Conservation (phyloP, 2,329 filamentous ascomycete genomes). For the Penicillium sp. region DNA sequence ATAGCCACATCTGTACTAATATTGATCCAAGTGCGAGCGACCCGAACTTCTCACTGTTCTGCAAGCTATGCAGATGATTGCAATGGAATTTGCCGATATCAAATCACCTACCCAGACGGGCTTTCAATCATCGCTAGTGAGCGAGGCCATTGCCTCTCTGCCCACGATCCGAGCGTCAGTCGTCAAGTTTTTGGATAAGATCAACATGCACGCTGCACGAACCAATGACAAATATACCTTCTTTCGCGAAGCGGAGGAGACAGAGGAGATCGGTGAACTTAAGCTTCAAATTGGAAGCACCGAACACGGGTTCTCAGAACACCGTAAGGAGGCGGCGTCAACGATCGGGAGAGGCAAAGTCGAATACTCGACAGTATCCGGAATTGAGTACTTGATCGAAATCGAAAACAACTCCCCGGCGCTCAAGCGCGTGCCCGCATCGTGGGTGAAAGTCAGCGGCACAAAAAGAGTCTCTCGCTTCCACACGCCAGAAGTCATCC, state of each 20-base stretch:
- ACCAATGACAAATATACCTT: slow-evolving; percentile 89
- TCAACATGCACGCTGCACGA: slow-evolving; percentile 74
- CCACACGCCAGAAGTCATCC: slow-evolving; percentile 82
- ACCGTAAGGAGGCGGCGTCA: slow-evolving; percentile 61
- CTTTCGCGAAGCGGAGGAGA: slow-evolving; percentile 79
- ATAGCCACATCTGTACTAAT: slow-evolving; percentile 12
- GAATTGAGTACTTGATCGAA: slow-evolving; percentile 91
- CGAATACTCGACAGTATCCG: slow-evolving; percentile 72
- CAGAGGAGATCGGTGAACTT: slow-evolving; percentile 76
- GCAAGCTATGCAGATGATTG: slow-evolving; percentile 74
- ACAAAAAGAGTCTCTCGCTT: slow-evolving; percentile 89
- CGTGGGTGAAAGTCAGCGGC: slow-evolving; percentile 88
- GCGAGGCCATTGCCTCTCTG: slow-evolving; percentile 62
- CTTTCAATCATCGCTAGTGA: slow-evolving; percentile 63
- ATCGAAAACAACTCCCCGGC: slow-evolving; percentile 63
- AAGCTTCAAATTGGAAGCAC: slow-evolving; percentile 87
- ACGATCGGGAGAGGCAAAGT: slow-evolving; percentile 65
- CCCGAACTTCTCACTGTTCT: slow-evolving; percentile 78
- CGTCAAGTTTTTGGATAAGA: slow-evolving; percentile 66
- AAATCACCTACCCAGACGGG: slow-evolving; percentile 58
- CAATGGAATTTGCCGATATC: slow-evolving; percentile 63
- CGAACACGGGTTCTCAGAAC: slow-evolving; percentile 75
- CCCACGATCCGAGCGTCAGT: slow-evolving; percentile 68
- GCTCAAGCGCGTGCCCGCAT: slow-evolving; percentile 80
- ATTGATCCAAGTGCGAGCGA: slow-evolving; percentile 55